Evolutionary conservation across 2,329 filamentous ascomycete species (phyloP).

Genomic region (Penicillium verrucosum): DNA sequence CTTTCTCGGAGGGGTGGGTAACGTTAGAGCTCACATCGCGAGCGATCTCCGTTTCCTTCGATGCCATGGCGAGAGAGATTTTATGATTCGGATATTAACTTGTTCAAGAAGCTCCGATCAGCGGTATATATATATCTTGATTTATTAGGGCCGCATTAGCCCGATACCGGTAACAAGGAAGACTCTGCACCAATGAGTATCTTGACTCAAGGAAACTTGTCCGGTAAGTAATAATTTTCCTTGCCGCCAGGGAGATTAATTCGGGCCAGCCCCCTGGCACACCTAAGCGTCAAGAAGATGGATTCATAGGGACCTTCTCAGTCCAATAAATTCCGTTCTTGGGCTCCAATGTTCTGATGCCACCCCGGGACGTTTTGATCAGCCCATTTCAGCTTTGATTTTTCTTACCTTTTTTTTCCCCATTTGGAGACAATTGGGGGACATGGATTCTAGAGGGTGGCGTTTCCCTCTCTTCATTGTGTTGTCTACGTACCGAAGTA

Average conservation of each 20-base stretch:
- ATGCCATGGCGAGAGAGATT: not conserved
- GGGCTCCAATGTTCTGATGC: not conserved
- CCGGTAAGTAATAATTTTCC: not conserved
- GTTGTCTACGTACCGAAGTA: not conserved
- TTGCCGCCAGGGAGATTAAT: not conserved
- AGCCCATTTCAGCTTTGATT: not conserved
- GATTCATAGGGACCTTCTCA: not conserved
- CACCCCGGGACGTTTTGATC: not conserved
- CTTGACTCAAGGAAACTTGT: not conserved
- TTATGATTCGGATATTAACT: not conserved
- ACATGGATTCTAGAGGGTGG: not conserved
- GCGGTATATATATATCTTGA: not conserved
- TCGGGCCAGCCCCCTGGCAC: not conserved
- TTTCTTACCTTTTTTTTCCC: not conserved
- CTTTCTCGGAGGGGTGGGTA: not conserved
- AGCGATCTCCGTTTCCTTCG: not conserved
- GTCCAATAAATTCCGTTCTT: not conserved
- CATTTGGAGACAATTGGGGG: too few species aligned
- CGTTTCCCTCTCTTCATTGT: not conserved
- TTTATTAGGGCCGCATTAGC: not conserved
- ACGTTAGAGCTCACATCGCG: not conserved
- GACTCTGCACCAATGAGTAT: not conserved
- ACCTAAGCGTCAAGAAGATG: not conserved
- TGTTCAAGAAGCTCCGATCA: not conserved
- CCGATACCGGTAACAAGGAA: conserved; percentile 1